phyloP scores from a whole-genome alignment of 1,139 yeast species.

The Magnusiomyces ingens region DNA sequence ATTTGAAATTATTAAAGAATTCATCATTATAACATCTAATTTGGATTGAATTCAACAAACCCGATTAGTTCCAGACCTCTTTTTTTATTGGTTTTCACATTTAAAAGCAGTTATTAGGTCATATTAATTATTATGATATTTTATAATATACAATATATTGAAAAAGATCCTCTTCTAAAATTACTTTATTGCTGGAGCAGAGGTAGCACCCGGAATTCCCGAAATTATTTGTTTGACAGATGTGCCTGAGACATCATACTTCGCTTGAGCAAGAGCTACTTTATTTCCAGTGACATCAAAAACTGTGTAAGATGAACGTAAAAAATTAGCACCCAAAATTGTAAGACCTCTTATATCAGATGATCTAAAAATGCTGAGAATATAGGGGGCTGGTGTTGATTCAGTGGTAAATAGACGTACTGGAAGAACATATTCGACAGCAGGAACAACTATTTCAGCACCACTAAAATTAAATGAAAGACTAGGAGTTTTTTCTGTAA shows the following conservation, averaged over 20 bases:
- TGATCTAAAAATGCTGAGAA: conserved; percentile 12
- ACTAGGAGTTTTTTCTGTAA: conserved; percentile 9
- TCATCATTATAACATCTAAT: too few relatives aligned
- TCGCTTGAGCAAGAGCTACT: conserved; percentile 13
- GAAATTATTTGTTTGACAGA: conserved; percentile 5
- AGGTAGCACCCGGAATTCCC: conserved; percentile 17
- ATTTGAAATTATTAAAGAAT: too few relatives aligned
- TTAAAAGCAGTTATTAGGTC: too few relatives aligned
- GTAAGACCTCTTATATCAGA: conserved; percentile 12
- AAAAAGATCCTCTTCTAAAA: neutral
- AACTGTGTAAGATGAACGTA: conserved; percentile 12
- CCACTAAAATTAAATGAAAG: conserved; percentile 13
- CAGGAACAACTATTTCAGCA: conserved; percentile 11
- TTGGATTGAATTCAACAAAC: too few relatives aligned
- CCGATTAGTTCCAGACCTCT: too few relatives aligned
- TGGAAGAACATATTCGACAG: conserved; percentile 11
- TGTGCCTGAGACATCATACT: conserved; percentile 2
- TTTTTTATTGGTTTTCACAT: too few relatives aligned
- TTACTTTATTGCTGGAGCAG: conserved; percentile 15
- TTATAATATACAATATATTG: too few relatives aligned
- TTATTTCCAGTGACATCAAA: conserved; percentile 13
- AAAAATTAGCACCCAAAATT: conserved; percentile 13
- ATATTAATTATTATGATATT: neutral
- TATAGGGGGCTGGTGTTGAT: conserved; percentile 11
- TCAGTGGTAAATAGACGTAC: conserved; percentile 11